Evolutionary conservation across 148 eudicot species (phyloP).

Genomic region (Persicaria tinctoria): DNA sequence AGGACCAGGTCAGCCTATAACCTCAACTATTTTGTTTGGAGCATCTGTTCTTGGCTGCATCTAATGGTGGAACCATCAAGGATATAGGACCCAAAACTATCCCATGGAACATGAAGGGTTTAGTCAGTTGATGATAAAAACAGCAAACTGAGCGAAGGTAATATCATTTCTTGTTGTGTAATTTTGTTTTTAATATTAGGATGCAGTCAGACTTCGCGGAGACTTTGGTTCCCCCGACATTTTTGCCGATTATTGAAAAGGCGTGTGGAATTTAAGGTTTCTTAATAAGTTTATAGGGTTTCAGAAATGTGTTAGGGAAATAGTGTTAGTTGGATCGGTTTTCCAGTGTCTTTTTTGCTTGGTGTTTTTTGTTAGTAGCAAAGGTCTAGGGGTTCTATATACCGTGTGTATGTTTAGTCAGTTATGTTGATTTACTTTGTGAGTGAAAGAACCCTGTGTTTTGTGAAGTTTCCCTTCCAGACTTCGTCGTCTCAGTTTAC

Average conservation of each 20-base stretch:
- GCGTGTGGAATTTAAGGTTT: slow-evolving; percentile 8
- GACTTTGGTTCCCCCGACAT: slow-evolving; percentile 13
- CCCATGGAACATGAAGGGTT: slow-evolving; percentile 11
- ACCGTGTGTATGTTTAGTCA: not conserved
- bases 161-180: slow-evolving; percentile 3
- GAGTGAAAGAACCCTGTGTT: too few species aligned
- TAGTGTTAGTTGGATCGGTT: not conserved
- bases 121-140: slow-evolving; percentile 11
- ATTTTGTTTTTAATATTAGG: slow-evolving; percentile 14
- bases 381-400: not conserved
- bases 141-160: slow-evolving; percentile 10
- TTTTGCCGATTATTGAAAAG: slow-evolving; percentile 16
- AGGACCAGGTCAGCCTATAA: slow-evolving; percentile 7
- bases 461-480: too few species aligned
- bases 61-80: not conserved
- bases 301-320: not conserved
- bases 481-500: too few species aligned
- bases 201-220: slow-evolving; percentile 11
- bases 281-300: slow-evolving; percentile 14
- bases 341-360: not conserved
- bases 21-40: not conserved
- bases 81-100: not conserved
- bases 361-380: not conserved
- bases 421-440: too few species aligned
- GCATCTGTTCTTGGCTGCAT: not conserved